Evolutionary conservation across 108 stramenopile genomes (phyloP).

Genomic region (Skeletonema potamos): DNA sequence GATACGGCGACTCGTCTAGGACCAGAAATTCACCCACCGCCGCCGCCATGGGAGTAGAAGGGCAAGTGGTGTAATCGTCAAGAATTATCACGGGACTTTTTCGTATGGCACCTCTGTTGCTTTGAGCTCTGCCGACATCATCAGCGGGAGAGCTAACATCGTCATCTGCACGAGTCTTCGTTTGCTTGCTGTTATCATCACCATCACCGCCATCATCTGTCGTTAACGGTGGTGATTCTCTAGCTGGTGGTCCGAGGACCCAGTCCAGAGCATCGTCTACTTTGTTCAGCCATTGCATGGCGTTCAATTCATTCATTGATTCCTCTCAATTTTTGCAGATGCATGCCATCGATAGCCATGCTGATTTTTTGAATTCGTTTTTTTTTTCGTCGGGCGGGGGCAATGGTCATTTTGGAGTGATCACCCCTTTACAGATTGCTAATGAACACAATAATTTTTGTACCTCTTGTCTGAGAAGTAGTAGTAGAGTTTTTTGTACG

Average conservation of each 20-base stretch:
- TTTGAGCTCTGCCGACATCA: neutral
- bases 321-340: neutral
- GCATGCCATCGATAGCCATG: too few relatives aligned
- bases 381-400: too few relatives aligned
- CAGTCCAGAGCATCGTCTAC: slow-evolving; percentile 51
- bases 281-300: slow-evolving; percentile 57
- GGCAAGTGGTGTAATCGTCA: slow-evolving; percentile 13
- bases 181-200: neutral
- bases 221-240: neutral
- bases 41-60: slow-evolving; percentile 22
- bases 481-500: too few relatives aligned
- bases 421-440: too few relatives aligned
- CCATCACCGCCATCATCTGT: neutral
- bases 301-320: neutral
- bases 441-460: too few relatives aligned
- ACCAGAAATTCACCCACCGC: slow-evolving; percentile 23
- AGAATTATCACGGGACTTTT: neutral
- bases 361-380: too few relatives aligned
- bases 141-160: neutral
- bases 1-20: slow-evolving; percentile 17
- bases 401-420: too few relatives aligned
- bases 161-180: neutral
- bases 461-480: too few relatives aligned
- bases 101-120: neutral
- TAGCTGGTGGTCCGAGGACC: slow-evolving; percentile 26